Percentiles rank a stretch among this genome's conserved stretches.
These are phyloP conservation scores for Huntiella savannae DNA, from an alignment of 2,329 filamentous ascomycete species.

Conservation along the genomic window DNA sequence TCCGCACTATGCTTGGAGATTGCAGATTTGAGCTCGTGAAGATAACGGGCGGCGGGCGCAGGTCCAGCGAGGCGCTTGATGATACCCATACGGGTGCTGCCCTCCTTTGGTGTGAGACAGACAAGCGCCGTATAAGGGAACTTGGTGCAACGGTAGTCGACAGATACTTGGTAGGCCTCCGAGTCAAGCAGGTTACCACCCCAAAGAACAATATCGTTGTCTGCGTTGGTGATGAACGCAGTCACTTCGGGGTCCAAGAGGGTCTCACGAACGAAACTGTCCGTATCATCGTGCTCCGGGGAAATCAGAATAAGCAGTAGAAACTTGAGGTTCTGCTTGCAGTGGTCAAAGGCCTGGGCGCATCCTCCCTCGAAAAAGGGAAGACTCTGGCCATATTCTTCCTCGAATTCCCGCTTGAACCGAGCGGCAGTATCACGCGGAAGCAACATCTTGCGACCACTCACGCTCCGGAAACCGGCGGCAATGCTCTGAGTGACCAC, in stretches of 20 bases:
- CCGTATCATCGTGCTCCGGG: slow-evolving; percentile 85
- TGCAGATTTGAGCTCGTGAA: slow-evolving; percentile 54
- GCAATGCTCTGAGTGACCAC: slow-evolving; percentile 33
- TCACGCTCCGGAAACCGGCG: slow-evolving; percentile 37
- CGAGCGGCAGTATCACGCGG: slow-evolving; percentile 75
- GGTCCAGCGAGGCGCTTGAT: slow-evolving; percentile 61
- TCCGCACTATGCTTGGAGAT: slow-evolving; percentile 61
- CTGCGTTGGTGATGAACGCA: slow-evolving; percentile 52
- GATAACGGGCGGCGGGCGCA: slow-evolving; percentile 48
- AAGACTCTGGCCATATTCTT: slow-evolving; percentile 62
- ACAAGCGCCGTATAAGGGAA: slow-evolving; percentile 80
- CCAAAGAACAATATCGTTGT: slow-evolving; percentile 75
- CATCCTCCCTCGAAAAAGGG: slow-evolving; percentile 79
- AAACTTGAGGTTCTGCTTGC: slow-evolving; percentile 82
- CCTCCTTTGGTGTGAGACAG: slow-evolving; percentile 70
- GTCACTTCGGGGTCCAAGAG: slow-evolving; percentile 58
- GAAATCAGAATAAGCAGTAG: slow-evolving; percentile 75
- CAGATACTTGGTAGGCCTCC: slow-evolving; percentile 85
- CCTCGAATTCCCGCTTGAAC: slow-evolving; percentile 85
- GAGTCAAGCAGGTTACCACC: slow-evolving; percentile 82
- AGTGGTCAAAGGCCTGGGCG: slow-evolving; percentile 73
- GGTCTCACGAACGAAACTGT: slow-evolving; percentile 62
- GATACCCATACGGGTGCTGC: slow-evolving; percentile 76
- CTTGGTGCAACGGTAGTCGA: slow-evolving; percentile 71
- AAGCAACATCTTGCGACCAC: slow-evolving; percentile 54